These are phyloP conservation scores for Hirsutella rhossiliensis DNA, from an alignment of 2,329 filamentous ascomycete genomes.

Conservation along the genomic window DNA sequence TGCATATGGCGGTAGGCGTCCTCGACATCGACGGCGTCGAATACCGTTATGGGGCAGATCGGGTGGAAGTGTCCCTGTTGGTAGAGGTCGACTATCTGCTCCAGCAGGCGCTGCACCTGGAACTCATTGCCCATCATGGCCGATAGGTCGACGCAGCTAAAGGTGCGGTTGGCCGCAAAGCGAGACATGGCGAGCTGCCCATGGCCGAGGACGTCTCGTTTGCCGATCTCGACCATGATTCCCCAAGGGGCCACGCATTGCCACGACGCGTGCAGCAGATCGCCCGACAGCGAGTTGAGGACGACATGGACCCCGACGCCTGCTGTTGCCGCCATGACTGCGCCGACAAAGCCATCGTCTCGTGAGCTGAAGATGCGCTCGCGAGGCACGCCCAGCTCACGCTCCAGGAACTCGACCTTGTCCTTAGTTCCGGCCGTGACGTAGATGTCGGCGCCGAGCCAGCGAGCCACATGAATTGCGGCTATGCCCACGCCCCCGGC, in stretches of 20 bases:
- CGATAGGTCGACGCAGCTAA: slow-evolving; percentile 20
- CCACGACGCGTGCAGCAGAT: slow-evolving; percentile 19
- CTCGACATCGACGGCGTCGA: slow-evolving; percentile 4
- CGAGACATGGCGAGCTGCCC: slow-evolving; percentile 28
- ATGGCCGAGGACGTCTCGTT: slow-evolving; percentile 19
- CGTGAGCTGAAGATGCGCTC: slow-evolving; percentile 16
- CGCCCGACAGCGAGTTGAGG: slow-evolving; percentile 17
- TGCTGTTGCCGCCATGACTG: slow-evolving; percentile 10
- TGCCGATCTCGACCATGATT: slow-evolving; percentile 22
- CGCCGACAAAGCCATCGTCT: slow-evolving; percentile 12
- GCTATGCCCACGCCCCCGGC: slow-evolving; percentile 17
- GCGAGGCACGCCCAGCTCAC: slow-evolving; percentile 8
- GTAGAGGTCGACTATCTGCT: neutral
- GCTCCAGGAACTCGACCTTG: slow-evolving; percentile 15
- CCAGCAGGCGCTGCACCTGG: neutral
- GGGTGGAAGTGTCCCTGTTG: neutral
- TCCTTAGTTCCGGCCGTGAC: slow-evolving; percentile 15
- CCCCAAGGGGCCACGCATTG: slow-evolving; percentile 21
- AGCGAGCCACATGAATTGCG: slow-evolving; percentile 13
- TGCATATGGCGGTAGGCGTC: slow-evolving; percentile 10
- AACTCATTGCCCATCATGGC: no score
- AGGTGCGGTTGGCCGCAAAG: slow-evolving; percentile 23
- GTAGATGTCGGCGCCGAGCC: slow-evolving; percentile 12
- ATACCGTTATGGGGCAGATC: slow-evolving; percentile 5
- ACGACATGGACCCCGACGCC: slow-evolving; percentile 18